Percentiles rank a stretch among this genome's conserved stretches.
Evolutionary conservation across 192 early-diverging fungal genomes (phyloP).

Genomic region (Chytriomyces sp.): DNA sequence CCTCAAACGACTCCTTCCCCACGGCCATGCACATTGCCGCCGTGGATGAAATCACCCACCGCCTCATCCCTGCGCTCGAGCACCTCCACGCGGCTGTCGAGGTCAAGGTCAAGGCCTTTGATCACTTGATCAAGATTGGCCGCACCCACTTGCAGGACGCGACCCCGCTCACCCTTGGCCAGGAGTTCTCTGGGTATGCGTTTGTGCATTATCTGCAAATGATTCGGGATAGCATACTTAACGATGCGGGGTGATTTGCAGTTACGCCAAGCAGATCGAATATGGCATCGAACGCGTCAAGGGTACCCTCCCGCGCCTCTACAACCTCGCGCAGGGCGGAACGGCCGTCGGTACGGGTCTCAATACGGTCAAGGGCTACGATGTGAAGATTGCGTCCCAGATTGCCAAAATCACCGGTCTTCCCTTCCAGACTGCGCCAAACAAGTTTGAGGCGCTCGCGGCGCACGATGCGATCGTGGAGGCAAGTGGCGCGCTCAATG

Average conservation of each 20-base stretch:
- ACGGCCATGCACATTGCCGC: constrained; percentile 99
- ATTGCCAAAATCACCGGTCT: constrained; percentile 86
- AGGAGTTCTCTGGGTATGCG: constrained; percentile 96
- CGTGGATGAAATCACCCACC: constrained; percentile 68
- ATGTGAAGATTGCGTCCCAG: constrained; percentile 82
- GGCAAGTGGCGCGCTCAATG: constrained; percentile 94
- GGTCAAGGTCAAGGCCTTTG: constrained; percentile 78
- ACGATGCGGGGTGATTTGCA: not conserved
- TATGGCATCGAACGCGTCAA: constrained; percentile 89
- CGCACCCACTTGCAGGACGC: constrained; percentile 98
- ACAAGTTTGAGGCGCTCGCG: constrained; percentile 99
- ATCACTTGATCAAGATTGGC: constrained; percentile 97
- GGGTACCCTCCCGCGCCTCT: constrained; percentile 80
- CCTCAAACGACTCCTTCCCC: constrained; percentile 98
- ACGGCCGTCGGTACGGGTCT: constrained; percentile 97
- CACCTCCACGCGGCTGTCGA: constrained; percentile 77
- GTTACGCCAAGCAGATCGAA: constrained; percentile 72
- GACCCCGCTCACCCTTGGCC: constrained; percentile 94
- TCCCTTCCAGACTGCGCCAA: constrained; percentile 93
- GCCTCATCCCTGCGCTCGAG: constrained; percentile 84
- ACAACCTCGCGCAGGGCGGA: constrained; percentile 94
- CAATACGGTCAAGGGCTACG: constrained; percentile 93
- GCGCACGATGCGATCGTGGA: constrained; percentile 98
- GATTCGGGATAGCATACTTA: no score
- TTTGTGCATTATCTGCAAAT: not conserved